Percentiles rank a stretch among this genome's conserved stretches.
These are phyloP conservation scores for Cladophialophora chaetospira DNA, from an alignment of 2,329 filamentous ascomycete species.

Conservation along the genomic window DNA sequence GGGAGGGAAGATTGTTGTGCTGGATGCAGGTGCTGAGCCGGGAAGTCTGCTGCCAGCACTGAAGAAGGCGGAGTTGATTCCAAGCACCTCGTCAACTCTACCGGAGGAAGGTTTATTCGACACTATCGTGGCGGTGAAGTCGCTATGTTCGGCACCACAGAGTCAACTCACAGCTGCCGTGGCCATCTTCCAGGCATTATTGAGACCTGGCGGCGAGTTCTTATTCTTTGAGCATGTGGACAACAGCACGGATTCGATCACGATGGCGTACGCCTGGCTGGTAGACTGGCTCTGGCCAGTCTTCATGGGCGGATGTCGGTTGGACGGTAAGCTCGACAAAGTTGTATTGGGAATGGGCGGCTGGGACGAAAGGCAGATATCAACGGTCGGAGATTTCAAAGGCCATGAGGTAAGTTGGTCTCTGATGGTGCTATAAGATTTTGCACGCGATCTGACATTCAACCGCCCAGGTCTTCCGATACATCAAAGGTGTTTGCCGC, in stretches of 20 bases:
- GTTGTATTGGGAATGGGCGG: slow-evolving; percentile 26
- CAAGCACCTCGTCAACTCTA: slow-evolving; percentile 41
- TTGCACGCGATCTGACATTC: not conserved
- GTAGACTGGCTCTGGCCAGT: slow-evolving; percentile 30
- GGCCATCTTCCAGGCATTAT: slow-evolving; percentile 46
- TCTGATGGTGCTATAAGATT: not conserved
- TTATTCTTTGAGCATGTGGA: slow-evolving; percentile 51
- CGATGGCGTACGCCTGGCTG: slow-evolving; percentile 27
- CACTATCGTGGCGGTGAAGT: slow-evolving; percentile 47
- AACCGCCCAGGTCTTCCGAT: slow-evolving; percentile 22
- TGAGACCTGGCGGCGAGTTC: slow-evolving; percentile 51
- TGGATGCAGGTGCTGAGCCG: slow-evolving; percentile 45
- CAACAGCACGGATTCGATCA: slow-evolving; percentile 24
- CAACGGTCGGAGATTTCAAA: slow-evolving; percentile 24
- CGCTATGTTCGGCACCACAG: slow-evolving; percentile 41
- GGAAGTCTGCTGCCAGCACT: slow-evolving; percentile 52
- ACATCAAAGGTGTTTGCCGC: slow-evolving; percentile 24
- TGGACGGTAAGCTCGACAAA: slow-evolving; percentile 29
- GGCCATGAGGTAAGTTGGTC: slow-evolving; percentile 21
- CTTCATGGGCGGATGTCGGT: slow-evolving; percentile 31
- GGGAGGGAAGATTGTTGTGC: slow-evolving; percentile 42
- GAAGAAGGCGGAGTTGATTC: slow-evolving; percentile 44
- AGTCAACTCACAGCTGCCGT: slow-evolving; percentile 25
- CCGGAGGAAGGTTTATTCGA: slow-evolving; percentile 46
- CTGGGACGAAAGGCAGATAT: slow-evolving; percentile 22